A percentile compares a stretch with the other conserved stretches of the same genome.
Evolutionary conservation across 23 red algal species (phyloP).

Genomic region (Gracilaria caudata): DNA sequence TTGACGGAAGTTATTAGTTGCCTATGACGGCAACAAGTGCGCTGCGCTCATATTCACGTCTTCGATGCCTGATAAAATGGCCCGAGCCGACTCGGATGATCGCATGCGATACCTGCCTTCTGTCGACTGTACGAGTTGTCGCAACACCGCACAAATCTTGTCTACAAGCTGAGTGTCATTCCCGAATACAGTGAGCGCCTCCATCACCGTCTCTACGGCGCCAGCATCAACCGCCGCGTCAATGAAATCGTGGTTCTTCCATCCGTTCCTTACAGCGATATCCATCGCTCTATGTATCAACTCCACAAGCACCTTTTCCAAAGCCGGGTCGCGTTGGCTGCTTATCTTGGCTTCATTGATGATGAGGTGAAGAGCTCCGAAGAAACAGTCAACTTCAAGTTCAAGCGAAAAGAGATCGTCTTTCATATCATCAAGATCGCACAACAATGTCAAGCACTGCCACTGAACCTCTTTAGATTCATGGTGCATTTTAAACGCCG

Average conservation of each 20-base stretch:
- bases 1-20: neutral
- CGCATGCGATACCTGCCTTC: constrained; percentile 57
- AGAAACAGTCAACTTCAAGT: constrained; percentile 56
- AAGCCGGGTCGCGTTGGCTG: constrained; percentile 10
- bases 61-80: constrained; percentile 62
- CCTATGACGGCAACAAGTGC: constrained; percentile 15
- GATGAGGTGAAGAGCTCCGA: constrained; percentile 49
- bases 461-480: constrained; percentile 62
- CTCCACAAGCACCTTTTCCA: constrained; percentile 35
- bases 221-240: constrained; percentile 62
- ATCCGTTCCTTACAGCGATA: constrained; percentile 24
- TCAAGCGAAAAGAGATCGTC: constrained; percentile 50
- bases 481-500: constrained; percentile 66
- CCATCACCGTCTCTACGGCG: constrained; percentile 50
- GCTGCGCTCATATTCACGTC: constrained; percentile 32
- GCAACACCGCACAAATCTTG: constrained; percentile 54
- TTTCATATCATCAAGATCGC: constrained; percentile 52
- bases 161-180: constrained; percentile 37
- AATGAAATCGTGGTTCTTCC: constrained; percentile 28
- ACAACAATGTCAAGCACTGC: constrained; percentile 68
- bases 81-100: constrained; percentile 24
- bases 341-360: constrained; percentile 30
- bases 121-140: constrained; percentile 32
- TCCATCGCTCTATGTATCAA: constrained; percentile 38
- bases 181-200: constrained; percentile 52